Base-by-base conservation (phyloP, 441 rosid species). In the Pelargonium australe region DNA sequence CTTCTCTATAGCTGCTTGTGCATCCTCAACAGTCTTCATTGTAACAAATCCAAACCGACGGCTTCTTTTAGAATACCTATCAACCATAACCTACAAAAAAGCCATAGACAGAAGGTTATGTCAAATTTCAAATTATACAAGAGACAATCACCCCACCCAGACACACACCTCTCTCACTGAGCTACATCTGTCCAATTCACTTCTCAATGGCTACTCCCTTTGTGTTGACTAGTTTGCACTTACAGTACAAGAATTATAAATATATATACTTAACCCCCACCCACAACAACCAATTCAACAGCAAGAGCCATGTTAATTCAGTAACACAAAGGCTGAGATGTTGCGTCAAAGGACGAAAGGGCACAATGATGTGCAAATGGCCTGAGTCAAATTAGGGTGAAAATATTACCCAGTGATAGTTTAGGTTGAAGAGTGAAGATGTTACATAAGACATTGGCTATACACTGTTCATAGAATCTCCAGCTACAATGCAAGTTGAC, bases 21-120 rank as follows among this genome's bases (percentile, higher is more conserved):
- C 95, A 82, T 94, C 96, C 76, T 88, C 96, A 44, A 82, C 81
- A 14, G 91, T 87, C 79, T 86, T 88, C 97, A 91, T 89, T 4
- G 88, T 89, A 57, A 86, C 97, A 71, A 91, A 94, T 16, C 91
- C 99, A 80, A 94, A 94, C 14, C 96, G 80, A 6, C 97, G 94
- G 78, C 97, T 91, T 77, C 89, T 77, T 69, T 89, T 87, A 0
- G 86, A 77, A 70, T 91, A 88, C 78, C 89, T 94, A 74, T 91
- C 97, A 83, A 85, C 87, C 89, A 91, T 91, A 60, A 91, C 97
- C 97, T 91, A 61, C 8, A 71, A 25, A 17, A 20, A 63, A n/a
- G 72, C 66, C 25, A 69, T 4, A 0, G 64, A 17, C 67, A 14
- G 12, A 55, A 55, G 7, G 6, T 41, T 64, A 66, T 49, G 11